Percentiles rank a stretch among this genome's conserved stretches.
These are phyloP conservation scores for Cryptosporidium bovis DNA, from an alignment of 169 alveolate genomes.

Conservation along the genomic window DNA sequence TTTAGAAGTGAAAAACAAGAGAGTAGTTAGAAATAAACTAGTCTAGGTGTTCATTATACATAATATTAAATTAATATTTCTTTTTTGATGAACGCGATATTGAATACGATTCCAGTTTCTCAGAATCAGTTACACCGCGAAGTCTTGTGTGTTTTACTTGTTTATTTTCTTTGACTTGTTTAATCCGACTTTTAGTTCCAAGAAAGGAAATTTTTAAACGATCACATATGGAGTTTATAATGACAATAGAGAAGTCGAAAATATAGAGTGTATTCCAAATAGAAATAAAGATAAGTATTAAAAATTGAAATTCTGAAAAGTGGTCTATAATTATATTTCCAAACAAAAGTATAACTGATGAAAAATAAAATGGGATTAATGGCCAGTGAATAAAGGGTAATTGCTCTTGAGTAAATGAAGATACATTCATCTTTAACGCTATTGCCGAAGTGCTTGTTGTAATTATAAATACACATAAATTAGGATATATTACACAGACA, in stretches of 20 bases:
- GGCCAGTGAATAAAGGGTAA: slow-evolving; percentile 72
- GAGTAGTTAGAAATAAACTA: background rate
- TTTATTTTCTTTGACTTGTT: too few species aligned
- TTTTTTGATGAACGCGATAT: slow-evolving; percentile 43
- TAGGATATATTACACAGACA: slow-evolving; percentile 13
- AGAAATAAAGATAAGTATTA: slow-evolving; percentile 11
- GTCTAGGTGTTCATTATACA: background rate
- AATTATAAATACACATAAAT: slow-evolving; percentile 2
- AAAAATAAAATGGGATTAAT: slow-evolving; percentile 47
- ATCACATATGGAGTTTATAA: slow-evolving; percentile 15
- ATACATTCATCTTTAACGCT: slow-evolving; percentile 67
- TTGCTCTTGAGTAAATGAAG: slow-evolving; percentile 62
- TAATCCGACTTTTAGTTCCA: background rate
- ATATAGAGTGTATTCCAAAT: slow-evolving; percentile 52
- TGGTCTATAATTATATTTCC: slow-evolving; percentile 17
- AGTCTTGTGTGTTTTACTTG: too few species aligned
- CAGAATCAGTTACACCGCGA: background rate
- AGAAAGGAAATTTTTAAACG: slow-evolving; percentile 43
- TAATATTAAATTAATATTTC: background rate
- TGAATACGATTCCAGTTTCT: background rate
- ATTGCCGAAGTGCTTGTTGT: slow-evolving; percentile 56
- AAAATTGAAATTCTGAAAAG: slow-evolving; percentile 1
- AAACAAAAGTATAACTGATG: slow-evolving; percentile 28
- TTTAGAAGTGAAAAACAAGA: background rate
- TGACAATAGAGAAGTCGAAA: slow-evolving; percentile 19